Evolutionary conservation across 176 grass and related monocot species (phyloP), one percentile per base, ranked within the genome.

Genomic region (Avena atlantica): DNA sequence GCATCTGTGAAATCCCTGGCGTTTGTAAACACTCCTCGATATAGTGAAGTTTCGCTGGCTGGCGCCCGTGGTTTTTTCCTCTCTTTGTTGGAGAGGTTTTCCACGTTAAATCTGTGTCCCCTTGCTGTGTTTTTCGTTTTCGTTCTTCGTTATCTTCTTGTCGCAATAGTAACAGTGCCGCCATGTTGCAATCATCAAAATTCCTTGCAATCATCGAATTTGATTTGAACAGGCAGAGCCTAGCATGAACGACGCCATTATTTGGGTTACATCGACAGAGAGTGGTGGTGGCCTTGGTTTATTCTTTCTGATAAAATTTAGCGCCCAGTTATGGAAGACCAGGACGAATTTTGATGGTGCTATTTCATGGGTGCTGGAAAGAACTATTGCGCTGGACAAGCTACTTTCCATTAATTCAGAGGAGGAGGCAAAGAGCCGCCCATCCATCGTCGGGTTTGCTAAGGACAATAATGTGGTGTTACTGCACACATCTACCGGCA

Each of bases 281-380:
- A 36, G 67, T 42, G 67, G 67, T 42, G 67, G 34, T 42, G 67
- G 34, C 67, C 67, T 70, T 70, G 67, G 67, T 70, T 11, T 70
- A 34, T 36, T 70, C 34, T 70, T 9, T 36, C 9, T 42, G 3
- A 10, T 8, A 2, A 15, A 7, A 1, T 20, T 10, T 3, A 40
- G 67, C 17, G 1, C 34, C 16, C 8, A 42, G 0, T 49, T 11
- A 7, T 74, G 70, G 70, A 74, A 74, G 12, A 49, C n/a, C 3
- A 14, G 8, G 11, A 74, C 45, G 1, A 0, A 51, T 48, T 51
- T 5, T 4, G 12, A 74, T 49, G 70, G 70, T 25, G n/a, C 24
- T 23, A 9, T 12, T 49, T 48, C 70, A 47, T 74, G 70, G 70
- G 70, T 74, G 12, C 5, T 74, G 44, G 44, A 1, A 74, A 68